Base-by-base conservation (phyloP, 1,284 basidiomycete species). In the Cryptococcus sp. region DNA sequence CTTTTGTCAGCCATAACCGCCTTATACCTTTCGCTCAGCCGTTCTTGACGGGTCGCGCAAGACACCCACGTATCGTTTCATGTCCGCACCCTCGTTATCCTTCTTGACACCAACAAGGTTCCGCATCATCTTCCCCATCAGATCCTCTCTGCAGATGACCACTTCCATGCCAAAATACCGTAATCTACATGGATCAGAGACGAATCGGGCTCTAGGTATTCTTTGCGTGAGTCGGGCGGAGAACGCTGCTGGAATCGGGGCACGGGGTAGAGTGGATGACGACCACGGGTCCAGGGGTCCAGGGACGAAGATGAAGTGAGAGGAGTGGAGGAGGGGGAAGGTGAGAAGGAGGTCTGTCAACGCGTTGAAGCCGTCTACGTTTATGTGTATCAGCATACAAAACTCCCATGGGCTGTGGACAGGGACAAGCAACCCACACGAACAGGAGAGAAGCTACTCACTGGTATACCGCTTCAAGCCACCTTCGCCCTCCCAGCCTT, bases 111-210 rank as follows among this genome's bases (percentile, higher is more conserved):
- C 88, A 5, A 95, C 87, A 20, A 91, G 83, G 77, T 97, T 97
- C 62, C 96, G 82, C 57, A 99, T 80, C 90, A 99, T 94, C 58
- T 89, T 84, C 2, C 91, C 86, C 93, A 99, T 96, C 53, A 89
- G 79, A 73, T 99, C 92, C 69, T 99, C 93, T 53, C 96, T 82
- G 73, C 89, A 96, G 22, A 99, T 81, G 41, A 99, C 94, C 47
- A 99, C 87, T 78, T 99, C 96, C 73, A 98, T 94, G 31, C 90
- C 87, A 73, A 95, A 96, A 77, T 97, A 98, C 67, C 90, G 90
- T 70, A 99, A 86, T 7, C 96, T 87, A 77, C 93, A 96, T 1
- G 96, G 96, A 75, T 99, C 98, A 49, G 87, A 90, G 0, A 87
- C 87, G 70, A 99, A 89, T 67, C 89, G 86, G 1, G 87, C 82